phyloP scores from a whole-genome alignment of 1,139 yeast genomes.

The Yamadazyma aaseri region DNA sequence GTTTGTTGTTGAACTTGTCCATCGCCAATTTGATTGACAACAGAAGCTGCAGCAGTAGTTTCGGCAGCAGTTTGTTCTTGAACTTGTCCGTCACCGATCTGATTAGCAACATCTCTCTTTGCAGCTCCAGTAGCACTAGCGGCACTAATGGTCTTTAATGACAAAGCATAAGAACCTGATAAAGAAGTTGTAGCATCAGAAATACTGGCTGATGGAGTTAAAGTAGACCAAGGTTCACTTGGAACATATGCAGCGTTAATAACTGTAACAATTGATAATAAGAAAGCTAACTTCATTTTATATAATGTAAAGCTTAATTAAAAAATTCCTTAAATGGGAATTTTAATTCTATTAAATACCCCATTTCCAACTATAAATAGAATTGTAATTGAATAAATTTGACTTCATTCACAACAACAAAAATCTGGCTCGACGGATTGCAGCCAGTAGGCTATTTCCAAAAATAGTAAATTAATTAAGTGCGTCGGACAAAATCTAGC shows the following conservation, averaged over 20 bases:
- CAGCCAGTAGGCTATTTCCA: slow-evolving; percentile 11
- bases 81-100: slow-evolving; percentile 39
- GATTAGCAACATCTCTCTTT: slow-evolving; percentile 22
- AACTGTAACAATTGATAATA: slow-evolving; percentile 10
- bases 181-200: slow-evolving; percentile 20
- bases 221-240: slow-evolving; percentile 23
- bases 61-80: slow-evolving; percentile 34
- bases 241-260: slow-evolving; percentile 24
- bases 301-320: slow-evolving; percentile 1
- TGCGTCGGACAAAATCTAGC: slow-evolving; percentile 11
- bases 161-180: slow-evolving; percentile 18
- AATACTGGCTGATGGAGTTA: slow-evolving; percentile 34
- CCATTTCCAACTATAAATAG: slow-evolving; percentile 4
- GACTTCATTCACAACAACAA: background rate
- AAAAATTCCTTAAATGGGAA: slow-evolving; percentile 11
- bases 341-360: slow-evolving; percentile 5
- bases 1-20: slow-evolving; percentile 35
- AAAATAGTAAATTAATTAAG: slow-evolving; percentile 12
- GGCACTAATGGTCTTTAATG: slow-evolving; percentile 20
- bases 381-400: background rate
- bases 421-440: slow-evolving; percentile 4
- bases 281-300: slow-evolving; percentile 11
- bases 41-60: slow-evolving; percentile 24
- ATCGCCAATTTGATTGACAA: slow-evolving; percentile 31
- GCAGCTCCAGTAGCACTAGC: slow-evolving; percentile 21